Conservation (phyloP, 306 rosid genomes). For the Cucumis hystrix region DNA sequence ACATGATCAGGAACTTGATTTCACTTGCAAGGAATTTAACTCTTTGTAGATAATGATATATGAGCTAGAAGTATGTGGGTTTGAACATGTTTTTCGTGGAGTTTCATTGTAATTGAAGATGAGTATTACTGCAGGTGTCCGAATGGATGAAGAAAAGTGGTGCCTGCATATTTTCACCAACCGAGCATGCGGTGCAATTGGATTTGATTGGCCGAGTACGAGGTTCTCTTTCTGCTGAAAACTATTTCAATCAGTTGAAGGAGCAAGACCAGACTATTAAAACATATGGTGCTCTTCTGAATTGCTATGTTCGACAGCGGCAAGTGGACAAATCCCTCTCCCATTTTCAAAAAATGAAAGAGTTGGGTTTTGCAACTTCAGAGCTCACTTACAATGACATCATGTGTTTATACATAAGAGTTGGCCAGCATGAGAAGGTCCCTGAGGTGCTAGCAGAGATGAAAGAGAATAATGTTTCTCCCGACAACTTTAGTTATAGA, state of each 20-base stretch:
- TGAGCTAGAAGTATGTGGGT: background rate
- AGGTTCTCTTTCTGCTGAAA: slow-evolving; percentile 47
- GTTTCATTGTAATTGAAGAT: background rate
- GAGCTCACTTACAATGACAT: slow-evolving; percentile 60
- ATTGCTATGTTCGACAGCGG: slow-evolving; percentile 69
- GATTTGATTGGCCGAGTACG: slow-evolving; percentile 64
- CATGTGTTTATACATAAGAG: slow-evolving; percentile 61
- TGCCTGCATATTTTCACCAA: slow-evolving; percentile 50
- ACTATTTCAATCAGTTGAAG: slow-evolving; percentile 41
- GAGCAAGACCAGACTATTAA: slow-evolving; percentile 34
- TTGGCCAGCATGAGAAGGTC: slow-evolving; percentile 61
- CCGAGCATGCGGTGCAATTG: slow-evolving; percentile 74
- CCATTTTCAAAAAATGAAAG: slow-evolving; percentile 66
- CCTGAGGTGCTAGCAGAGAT: slow-evolving; percentile 49
- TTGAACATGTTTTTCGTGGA: too few relatives aligned
- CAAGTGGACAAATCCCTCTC: slow-evolving; percentile 40
- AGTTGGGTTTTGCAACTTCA: slow-evolving; percentile 51
- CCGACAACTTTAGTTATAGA: slow-evolving; percentile 76
- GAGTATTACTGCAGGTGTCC: slow-evolving; percentile 39
- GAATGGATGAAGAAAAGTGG: slow-evolving; percentile 75
- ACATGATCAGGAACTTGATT: background rate
- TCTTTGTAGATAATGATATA: background rate
- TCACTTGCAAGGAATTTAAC: background rate
- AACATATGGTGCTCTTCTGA: slow-evolving; percentile 75
- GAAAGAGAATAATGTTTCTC: slow-evolving; percentile 46